Conservation (phyloP, 345 rosid species). For the Populus tremula region DNA sequence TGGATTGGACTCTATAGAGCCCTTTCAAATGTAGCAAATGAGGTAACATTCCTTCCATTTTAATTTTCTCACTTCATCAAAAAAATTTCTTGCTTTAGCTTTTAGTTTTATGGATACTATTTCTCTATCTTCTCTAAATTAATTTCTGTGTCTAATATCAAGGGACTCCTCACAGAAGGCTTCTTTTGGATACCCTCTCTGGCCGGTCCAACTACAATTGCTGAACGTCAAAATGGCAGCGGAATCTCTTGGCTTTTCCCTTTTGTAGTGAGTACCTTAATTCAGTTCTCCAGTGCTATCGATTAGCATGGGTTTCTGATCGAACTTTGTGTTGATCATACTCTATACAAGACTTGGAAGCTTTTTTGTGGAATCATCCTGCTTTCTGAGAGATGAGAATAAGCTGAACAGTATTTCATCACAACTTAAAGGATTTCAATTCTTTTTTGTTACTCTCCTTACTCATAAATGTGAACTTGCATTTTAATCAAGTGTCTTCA, state of each 20-base stretch:
- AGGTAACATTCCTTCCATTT: slow-evolving; percentile 41
- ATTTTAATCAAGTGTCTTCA: not conserved
- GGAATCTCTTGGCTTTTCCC: slow-evolving; percentile 96
- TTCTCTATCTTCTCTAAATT: slow-evolving; percentile 16
- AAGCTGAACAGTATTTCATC: not conserved
- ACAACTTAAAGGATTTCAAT: not conserved
- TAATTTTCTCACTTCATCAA: not conserved
- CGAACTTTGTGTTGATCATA: not conserved
- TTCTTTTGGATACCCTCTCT: slow-evolving; percentile 99
- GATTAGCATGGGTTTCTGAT: not conserved
- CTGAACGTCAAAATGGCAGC: slow-evolving; percentile 78
- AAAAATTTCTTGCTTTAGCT: not conserved
- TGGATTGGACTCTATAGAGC: slow-evolving; percentile 99
- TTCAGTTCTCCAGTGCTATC: slow-evolving; percentile 1
- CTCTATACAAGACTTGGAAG: not conserved
- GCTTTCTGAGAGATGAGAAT: not conserved
- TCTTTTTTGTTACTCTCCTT: not conserved
- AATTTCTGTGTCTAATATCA: slow-evolving; percentile 17
- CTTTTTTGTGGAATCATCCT: not conserved
- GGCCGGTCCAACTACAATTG: slow-evolving; percentile 89
- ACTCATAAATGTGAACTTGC: not conserved
- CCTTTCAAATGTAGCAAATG: slow-evolving; percentile 92
- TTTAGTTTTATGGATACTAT: slow-evolving; percentile 5
- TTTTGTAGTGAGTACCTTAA: slow-evolving; percentile 55
- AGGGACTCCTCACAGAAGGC: slow-evolving; percentile 98